These are phyloP conservation scores for Micractinium conductrix DNA, from an alignment of 139 green algal genomes.

Conservation along the genomic window DNA sequence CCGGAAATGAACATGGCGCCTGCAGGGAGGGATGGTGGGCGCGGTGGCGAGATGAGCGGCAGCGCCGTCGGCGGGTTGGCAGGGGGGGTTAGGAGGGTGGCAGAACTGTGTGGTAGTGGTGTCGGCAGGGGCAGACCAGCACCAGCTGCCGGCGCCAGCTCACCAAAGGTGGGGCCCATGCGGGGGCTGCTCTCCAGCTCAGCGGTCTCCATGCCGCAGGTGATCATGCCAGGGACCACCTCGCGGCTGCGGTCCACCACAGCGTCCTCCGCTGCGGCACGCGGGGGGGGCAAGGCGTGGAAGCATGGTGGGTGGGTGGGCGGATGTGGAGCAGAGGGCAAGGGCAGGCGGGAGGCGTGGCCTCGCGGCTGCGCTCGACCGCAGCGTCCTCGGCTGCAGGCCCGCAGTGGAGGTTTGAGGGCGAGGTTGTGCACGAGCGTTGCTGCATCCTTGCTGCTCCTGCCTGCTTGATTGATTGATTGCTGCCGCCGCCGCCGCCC, in stretches of 20 bases:
- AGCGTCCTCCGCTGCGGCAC: constrained; percentile 70
- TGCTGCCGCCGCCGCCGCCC: no score
- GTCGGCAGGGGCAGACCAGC: neutral
- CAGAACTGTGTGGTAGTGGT: no score
- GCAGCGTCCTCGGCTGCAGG: no score
- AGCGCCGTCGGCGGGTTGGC: neutral
- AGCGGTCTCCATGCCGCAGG: constrained; percentile 95
- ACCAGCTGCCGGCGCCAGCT: neutral
- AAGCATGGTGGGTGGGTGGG: no score
- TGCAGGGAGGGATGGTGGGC: neutral
- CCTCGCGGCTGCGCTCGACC: no score
- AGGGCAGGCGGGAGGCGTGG: no score
- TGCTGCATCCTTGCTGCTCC: no score
- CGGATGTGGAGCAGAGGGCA: no score
- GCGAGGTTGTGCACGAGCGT: no score
- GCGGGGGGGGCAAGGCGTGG: neutral
- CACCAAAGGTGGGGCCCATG: constrained; percentile 96
- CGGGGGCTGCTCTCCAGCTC: constrained; percentile 81
- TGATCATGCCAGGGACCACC: constrained; percentile 95
- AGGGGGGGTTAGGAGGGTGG: no score
- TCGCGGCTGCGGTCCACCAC: constrained; percentile 88
- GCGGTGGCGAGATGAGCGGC: neutral
- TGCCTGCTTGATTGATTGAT: no score
- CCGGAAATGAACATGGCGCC: constrained; percentile 94
- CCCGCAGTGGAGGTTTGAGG: no score